These are phyloP conservation scores for Apiospora kogelbergensis DNA, from an alignment of 2,329 filamentous ascomycete species.

Conservation along the genomic window DNA sequence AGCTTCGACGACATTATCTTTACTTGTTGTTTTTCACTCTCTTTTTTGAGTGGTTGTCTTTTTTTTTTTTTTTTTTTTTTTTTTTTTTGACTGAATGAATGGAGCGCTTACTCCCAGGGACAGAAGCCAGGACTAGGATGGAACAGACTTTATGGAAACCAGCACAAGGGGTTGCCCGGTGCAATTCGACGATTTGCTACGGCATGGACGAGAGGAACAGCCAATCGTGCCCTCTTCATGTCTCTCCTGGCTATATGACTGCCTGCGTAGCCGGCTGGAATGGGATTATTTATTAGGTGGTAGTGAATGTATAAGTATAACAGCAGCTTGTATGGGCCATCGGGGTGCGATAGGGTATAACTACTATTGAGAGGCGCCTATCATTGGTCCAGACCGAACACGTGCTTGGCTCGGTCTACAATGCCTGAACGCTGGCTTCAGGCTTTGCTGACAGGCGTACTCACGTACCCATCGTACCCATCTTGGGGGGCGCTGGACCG, in stretches of 20 bases:
- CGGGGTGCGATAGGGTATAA: too few relatives aligned
- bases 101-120: not conserved
- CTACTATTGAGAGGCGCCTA: not conserved
- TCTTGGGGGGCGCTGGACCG: constrained; percentile 24
- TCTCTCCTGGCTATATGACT: constrained; percentile 1
- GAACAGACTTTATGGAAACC: constrained; percentile 4
- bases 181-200: not conserved
- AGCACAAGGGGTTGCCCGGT: constrained; percentile 2
- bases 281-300: not conserved
- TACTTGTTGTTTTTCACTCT: not conserved
- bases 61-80: not conserved
- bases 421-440: too few relatives aligned
- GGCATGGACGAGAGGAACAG: not conserved
- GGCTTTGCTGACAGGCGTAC: not conserved
- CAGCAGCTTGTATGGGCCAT: not conserved
- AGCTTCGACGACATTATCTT: not conserved
- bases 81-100: not conserved
- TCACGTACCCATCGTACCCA: too few relatives aligned
- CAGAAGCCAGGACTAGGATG: not conserved
- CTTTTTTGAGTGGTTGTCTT: not conserved
- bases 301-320: constrained; percentile 6
- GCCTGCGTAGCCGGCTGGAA: constrained; percentile 1
- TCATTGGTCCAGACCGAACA: not conserved
- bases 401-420: not conserved
- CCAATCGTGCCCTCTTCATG: not conserved